These are phyloP conservation scores for Scolecobasidium constrictum DNA, from an alignment of 2,329 filamentous ascomycete genomes.

Conservation along the genomic window DNA sequence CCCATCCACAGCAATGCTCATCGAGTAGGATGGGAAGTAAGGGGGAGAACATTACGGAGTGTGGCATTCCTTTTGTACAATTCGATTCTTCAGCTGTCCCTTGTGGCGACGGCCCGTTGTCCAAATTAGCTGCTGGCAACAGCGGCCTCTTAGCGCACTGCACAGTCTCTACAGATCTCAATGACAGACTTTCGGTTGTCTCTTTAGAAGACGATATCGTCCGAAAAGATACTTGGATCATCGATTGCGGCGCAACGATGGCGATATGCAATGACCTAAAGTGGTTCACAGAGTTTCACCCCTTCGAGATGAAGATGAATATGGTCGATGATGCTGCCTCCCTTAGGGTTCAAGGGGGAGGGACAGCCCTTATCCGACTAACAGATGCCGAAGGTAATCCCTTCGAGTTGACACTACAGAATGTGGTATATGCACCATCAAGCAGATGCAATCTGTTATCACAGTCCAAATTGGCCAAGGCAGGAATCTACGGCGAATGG, in stretches of 20 bases:
- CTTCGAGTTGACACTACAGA: background rate
- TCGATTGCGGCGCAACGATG: background rate
- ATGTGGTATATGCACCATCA: background rate
- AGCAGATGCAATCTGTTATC: background rate
- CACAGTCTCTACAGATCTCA: background rate
- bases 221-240: too few species aligned
- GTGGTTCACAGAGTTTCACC: background rate
- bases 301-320: background rate
- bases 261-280: background rate
- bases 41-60: too few species aligned
- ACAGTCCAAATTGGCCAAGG: background rate
- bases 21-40: too few species aligned
- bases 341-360: background rate
- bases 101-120: background rate
- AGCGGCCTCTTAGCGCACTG: background rate
- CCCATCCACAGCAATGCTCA: too few species aligned
- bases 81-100: too few species aligned
- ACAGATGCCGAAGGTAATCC: background rate
- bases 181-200: background rate
- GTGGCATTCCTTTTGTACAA: too few species aligned
- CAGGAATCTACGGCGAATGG: background rate
- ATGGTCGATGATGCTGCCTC: background rate
- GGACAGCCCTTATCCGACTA: background rate
- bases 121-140: background rate
- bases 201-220: background rate